Base-by-base conservation (phyloP, 306 rosid species). In the Neltuma alba region DNA sequence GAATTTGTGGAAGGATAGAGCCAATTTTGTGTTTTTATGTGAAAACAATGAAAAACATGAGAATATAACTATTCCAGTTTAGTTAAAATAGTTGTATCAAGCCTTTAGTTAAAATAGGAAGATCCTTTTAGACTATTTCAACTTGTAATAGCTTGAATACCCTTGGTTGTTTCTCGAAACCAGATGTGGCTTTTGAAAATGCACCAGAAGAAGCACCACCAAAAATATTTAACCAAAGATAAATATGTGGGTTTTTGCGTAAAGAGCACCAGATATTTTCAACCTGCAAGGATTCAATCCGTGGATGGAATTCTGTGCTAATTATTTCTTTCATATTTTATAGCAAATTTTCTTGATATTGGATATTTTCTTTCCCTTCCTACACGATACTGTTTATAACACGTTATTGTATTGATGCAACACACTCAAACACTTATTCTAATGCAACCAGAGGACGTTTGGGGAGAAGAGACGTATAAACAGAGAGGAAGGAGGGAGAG, bases 281-380 rank as follows among this genome's bases (percentile, higher is more conserved):
- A 9, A 42, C 47, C 9, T 12, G 47, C 47, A 42, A 42, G 47
- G 15, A 9, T 42, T 42, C 16, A 0, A 45, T 44, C 68, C 13
- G 7, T 67, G 30, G 44, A 45, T 75, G 64, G 80, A 64, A 47
- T 78, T 77, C 34, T 61, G 34, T 70, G 60, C 18, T 73, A 71
- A 6, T 57, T 21, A 62, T 54, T 54, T 54, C 16, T 38, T 36
- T 62, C 37, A 33, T 54, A 30, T 42, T 36, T 36, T 34, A 9
- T 36, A 20, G 34, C 1, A 18, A 64, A 15, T 9, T 20, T 31
- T 63, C 11, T 34, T 71, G 36, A 65, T 47, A 47, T 72, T 63
- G 33, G n/a, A n/a, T 38, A 7, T 11, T 33, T 41, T 54, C 47
- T 23, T 4, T 28, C 37, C 30, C 16, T 25, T 41, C 41, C 12